These are phyloP conservation scores for Collariella sp. DNA, from an alignment of 495 filamentous ascomycete genomes.

Conservation along the genomic window DNA sequence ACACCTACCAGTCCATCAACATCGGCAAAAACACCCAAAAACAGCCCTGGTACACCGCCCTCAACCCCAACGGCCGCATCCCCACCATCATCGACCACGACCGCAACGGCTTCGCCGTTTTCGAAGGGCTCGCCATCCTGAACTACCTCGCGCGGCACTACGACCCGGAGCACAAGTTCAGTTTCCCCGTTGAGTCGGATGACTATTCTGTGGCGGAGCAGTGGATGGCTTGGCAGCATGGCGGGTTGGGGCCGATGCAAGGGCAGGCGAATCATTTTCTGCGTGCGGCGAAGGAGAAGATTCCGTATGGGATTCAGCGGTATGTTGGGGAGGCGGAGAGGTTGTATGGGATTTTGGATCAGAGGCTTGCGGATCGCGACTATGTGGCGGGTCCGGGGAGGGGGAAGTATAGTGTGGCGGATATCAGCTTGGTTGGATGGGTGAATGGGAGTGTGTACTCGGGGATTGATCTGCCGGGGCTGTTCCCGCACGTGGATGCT, in stretches of 20 bases:
- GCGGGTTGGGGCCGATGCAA: slow-evolving; percentile 75
- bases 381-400: slow-evolving; percentile 54
- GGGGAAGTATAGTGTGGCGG: slow-evolving; percentile 67
- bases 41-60: slow-evolving; percentile 52
- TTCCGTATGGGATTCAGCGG: slow-evolving; percentile 67
- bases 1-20: slow-evolving; percentile 56
- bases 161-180: slow-evolving; percentile 69
- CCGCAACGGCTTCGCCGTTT: slow-evolving; percentile 53
- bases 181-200: slow-evolving; percentile 57
- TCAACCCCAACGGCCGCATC: slow-evolving; percentile 84
- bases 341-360: slow-evolving; percentile 67
- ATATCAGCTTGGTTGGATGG: slow-evolving; percentile 70
- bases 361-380: slow-evolving; percentile 48
- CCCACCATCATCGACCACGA: slow-evolving; percentile 68
- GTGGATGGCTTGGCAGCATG: slow-evolving; percentile 52
- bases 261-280: slow-evolving; percentile 81
- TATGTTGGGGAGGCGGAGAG: slow-evolving; percentile 72
- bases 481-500: slow-evolving; percentile 60
- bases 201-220: slow-evolving; percentile 61
- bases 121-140: slow-evolving; percentile 71
- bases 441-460: slow-evolving; percentile 16
- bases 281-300: slow-evolving; percentile 65
- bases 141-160: slow-evolving; percentile 69
- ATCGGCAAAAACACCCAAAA: slow-evolving; percentile 69
- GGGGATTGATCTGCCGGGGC: slow-evolving; percentile 46